Conservation (phyloP, 495 filamentous ascomycete species). For the Neurospora sp. region DNA sequence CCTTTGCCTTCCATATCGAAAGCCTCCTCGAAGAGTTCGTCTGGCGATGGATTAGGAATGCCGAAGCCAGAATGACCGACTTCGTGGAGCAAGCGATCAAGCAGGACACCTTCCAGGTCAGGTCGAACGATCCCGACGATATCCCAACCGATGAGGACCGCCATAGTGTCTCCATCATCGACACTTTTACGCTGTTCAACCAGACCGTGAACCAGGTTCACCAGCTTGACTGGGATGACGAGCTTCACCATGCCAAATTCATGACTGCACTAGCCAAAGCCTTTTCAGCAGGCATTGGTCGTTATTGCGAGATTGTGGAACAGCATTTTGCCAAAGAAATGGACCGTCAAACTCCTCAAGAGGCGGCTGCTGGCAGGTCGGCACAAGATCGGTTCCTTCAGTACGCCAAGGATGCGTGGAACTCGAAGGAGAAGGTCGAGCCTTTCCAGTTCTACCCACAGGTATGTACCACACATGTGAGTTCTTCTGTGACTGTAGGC, state of each 20-base stretch:
- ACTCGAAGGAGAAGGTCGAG: conserved; percentile 85
- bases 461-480: conserved; percentile 39
- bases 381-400: conserved; percentile 87
- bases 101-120: conserved; percentile 71
- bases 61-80: conserved; percentile 65
- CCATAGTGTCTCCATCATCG: conserved; percentile 86
- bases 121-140: conserved; percentile 46
- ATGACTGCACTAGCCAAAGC: conserved; percentile 92
- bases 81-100: conserved; percentile 87
- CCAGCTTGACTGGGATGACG: conserved; percentile 82
- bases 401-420: conserved; percentile 92
- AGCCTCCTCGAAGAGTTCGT: conserved; percentile 80
- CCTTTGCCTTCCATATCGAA: conserved; percentile 82
- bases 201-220: conserved; percentile 79
- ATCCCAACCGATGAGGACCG: conserved; percentile 70
- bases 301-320: conserved; percentile 89
- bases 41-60: conserved; percentile 83
- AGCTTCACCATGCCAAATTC: conserved; percentile 87
- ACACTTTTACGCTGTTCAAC: conserved; percentile 90
- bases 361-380: conserved; percentile 67
- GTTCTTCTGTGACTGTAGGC: background rate
- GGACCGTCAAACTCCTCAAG: conserved; percentile 80
- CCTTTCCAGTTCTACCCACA: conserved; percentile 96
- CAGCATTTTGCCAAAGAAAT: conserved; percentile 82
- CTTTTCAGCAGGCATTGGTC: conserved; percentile 69